Percentiles rank a stretch among this genome's conserved stretches.
Conservation (phyloP, 1,139 yeast species). For the Starmera stellimalicola region DNA sequence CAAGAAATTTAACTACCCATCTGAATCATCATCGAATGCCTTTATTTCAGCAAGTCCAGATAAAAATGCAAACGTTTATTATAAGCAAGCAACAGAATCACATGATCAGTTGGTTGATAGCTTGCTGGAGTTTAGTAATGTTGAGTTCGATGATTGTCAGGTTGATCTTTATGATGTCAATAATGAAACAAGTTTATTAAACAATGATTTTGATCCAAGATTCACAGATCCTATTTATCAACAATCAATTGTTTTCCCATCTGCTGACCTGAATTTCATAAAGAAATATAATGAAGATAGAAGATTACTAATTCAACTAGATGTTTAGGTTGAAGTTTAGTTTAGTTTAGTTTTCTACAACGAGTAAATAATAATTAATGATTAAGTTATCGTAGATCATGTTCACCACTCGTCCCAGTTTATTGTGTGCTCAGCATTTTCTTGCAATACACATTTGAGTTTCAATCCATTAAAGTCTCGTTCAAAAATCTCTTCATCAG, state of each 20-base stretch:
- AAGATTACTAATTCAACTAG: slow-evolving; percentile 12
- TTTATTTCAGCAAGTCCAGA: background rate
- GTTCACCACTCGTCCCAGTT: background rate
- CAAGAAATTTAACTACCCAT: slow-evolving; percentile 12
- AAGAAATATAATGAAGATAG: slow-evolving; percentile 14
- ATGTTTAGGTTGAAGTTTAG: background rate
- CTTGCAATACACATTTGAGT: background rate
- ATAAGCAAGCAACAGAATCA: background rate
- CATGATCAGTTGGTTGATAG: background rate
- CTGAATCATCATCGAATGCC: slow-evolving; percentile 4
- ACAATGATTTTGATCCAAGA: slow-evolving; percentile 17
- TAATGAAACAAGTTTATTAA: slow-evolving; percentile 7
- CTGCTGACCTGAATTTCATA: slow-evolving; percentile 9
- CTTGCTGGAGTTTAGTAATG: background rate
- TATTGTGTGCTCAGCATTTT: background rate
- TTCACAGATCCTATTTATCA: slow-evolving; percentile 13
- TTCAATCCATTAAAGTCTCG: background rate
- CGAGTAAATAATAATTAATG: too few relatives aligned
- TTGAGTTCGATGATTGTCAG: background rate
- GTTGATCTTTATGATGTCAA: slow-evolving; percentile 9
- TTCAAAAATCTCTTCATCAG: background rate
- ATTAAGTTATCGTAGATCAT: too few relatives aligned
- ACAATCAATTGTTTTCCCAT: slow-evolving; percentile 7
- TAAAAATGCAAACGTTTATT: background rate
- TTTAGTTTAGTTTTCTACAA: too few relatives aligned